These are phyloP conservation scores for Sclerotinia borealis DNA, from an alignment of 2,329 filamentous ascomycete species.

Conservation along the genomic window DNA sequence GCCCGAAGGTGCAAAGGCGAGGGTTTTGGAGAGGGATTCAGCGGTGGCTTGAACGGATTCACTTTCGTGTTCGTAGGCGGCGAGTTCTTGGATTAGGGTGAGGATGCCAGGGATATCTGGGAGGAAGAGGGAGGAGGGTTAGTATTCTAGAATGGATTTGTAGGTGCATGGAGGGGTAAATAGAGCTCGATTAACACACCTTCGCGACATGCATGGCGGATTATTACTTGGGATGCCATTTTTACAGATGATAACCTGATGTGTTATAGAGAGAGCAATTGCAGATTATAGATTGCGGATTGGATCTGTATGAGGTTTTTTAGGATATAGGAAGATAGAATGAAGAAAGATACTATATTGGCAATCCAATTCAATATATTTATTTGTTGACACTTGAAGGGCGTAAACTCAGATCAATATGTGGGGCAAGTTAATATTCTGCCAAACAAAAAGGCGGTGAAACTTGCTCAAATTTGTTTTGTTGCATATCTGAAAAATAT, in stretches of 20 bases:
- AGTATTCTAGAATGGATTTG: not conserved
- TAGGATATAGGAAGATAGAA: not conserved
- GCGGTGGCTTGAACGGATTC: constrained; percentile 73
- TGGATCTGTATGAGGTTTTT: no score
- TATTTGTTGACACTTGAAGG: no score
- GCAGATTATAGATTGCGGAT: no score
- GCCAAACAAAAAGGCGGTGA: not conserved
- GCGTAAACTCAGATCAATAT: no score
- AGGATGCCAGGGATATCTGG: constrained; percentile 79
- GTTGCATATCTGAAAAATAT: no score
- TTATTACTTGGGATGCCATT: constrained; percentile 1
- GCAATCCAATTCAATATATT: no score
- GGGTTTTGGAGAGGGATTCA: constrained; percentile 62
- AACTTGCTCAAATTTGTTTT: no score
- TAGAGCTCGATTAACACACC: not conserved
- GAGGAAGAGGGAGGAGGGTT: not conserved
- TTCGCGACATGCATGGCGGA: constrained; percentile 7
- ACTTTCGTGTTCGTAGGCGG: constrained; percentile 77
- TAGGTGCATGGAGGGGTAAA: not conserved
- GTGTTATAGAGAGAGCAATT: no score
- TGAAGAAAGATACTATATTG: not conserved
- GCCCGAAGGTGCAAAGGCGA: constrained; percentile 62
- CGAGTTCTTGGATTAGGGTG: constrained; percentile 74
- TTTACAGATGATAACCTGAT: not conserved
- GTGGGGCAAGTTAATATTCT: not conserved